phyloP scores from a whole-genome alignment of 2,329 filamentous ascomycete species.

The Dactylellina leptospora region DNA sequence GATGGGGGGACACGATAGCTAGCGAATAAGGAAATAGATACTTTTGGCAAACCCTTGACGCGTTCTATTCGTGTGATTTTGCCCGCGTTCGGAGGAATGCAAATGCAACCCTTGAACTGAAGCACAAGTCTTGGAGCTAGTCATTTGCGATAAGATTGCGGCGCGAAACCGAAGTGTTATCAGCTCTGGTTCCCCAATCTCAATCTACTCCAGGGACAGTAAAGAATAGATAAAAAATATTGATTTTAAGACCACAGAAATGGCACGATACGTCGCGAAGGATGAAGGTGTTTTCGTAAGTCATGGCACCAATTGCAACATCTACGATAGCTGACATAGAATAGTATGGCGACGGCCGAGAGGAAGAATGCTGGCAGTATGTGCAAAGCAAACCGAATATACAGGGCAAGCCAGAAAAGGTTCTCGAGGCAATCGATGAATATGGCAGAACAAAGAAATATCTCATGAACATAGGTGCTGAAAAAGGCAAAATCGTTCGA shows the following conservation, averaged over 20 bases:
- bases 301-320: neutral
- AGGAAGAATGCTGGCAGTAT: slow-evolving; percentile 73
- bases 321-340: too few relatives aligned
- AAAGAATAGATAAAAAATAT: neutral
- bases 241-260: neutral
- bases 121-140: too few relatives aligned
- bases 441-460: slow-evolving; percentile 72
- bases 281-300: slow-evolving; percentile 9
- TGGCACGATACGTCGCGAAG: slow-evolving; percentile 2
- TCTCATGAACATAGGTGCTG: slow-evolving; percentile 80
- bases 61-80: too few relatives aligned
- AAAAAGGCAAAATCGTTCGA: slow-evolving; percentile 76
- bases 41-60: neutral
- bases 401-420: slow-evolving; percentile 70
- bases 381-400: slow-evolving; percentile 61
- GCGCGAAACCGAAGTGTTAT: neutral
- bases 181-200: neutral
- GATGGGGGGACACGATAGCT: neutral
- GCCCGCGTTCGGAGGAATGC: too few relatives aligned
- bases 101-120: too few relatives aligned
- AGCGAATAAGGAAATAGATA: neutral
- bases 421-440: slow-evolving; percentile 76
- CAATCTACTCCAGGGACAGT: neutral
- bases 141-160: neutral
- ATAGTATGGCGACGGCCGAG: slow-evolving; percentile 74